These are phyloP conservation scores for Tricholoma sp. DNA, from an alignment of 768 basidiomycete species.

Conservation along the genomic window DNA sequence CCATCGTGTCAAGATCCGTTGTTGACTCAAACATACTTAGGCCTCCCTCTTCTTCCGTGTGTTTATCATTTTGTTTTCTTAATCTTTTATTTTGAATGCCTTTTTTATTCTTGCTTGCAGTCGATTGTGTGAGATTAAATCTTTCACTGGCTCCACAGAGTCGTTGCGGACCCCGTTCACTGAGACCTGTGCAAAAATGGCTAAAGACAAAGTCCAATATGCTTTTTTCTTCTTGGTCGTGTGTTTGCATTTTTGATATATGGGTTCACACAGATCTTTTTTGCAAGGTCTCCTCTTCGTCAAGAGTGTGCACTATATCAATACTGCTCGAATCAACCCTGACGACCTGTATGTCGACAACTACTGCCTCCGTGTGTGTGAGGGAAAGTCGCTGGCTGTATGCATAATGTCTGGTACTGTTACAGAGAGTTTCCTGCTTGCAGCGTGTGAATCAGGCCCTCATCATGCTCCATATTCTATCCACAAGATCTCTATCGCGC, in stretches of 20 bases:
- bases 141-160: not conserved
- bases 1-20: not conserved
- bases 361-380: not conserved
- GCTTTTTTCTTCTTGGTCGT: not conserved
- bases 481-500: not conserved
- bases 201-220: not conserved
- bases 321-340: not conserved
- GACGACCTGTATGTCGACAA: not conserved
- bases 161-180: not conserved
- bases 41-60: no score
- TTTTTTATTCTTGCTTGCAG: not conserved
- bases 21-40: not conserved
- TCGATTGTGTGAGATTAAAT: not conserved
- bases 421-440: not conserved
- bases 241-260: not conserved
- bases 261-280: not conserved
- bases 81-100: not conserved
- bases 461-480: not conserved
- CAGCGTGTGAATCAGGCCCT: not conserved
- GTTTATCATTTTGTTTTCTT: no score
- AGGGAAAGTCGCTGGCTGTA: not conserved
- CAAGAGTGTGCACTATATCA: not conserved
- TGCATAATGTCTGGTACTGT: not conserved
- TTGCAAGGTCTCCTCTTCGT: not conserved
- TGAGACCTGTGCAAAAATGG: not conserved